Conservation (phyloP, 768 basidiomycete species). For the Suillus americanus region DNA sequence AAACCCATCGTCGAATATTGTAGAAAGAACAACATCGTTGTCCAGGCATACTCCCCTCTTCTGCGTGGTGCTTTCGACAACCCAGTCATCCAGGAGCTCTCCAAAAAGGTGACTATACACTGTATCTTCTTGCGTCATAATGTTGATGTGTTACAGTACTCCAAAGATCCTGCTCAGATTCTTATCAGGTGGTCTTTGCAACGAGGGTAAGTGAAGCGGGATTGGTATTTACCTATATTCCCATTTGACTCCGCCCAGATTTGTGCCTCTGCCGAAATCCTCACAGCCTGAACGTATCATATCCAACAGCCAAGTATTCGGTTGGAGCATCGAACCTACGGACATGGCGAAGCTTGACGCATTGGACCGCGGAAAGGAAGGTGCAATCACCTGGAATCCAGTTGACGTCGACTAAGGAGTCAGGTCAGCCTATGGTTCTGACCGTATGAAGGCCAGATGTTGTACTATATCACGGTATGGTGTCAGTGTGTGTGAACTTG, state of each 20-base stretch:
- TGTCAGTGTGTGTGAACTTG: too few relatives aligned
- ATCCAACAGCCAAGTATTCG: slow-evolving; percentile 45
- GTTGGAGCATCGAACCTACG: slow-evolving; percentile 41
- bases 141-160: slow-evolving; percentile 36
- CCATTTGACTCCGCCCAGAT: slow-evolving; percentile 26
- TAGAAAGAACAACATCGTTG: slow-evolving; percentile 33
- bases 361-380: slow-evolving; percentile 44
- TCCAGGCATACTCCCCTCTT: slow-evolving; percentile 41
- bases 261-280: slow-evolving; percentile 50
- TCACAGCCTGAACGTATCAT: slow-evolving; percentile 41
- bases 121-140: background rate
- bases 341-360: slow-evolving; percentile 46
- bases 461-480: too few relatives aligned
- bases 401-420: slow-evolving; percentile 25
- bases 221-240: background rate
- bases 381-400: slow-evolving; percentile 51
- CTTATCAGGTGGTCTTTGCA: slow-evolving; percentile 89
- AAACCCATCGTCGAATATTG: slow-evolving; percentile 36
- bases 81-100: slow-evolving; percentile 47
- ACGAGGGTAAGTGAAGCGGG: slow-evolving; percentile 46
- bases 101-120: slow-evolving; percentile 45
- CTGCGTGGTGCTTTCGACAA: slow-evolving; percentile 42
- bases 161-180: slow-evolving; percentile 66
- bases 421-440: too few relatives aligned
- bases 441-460: too few relatives aligned